Conservation (phyloP, 345 rosid species). For the Lepidium africanum region DNA sequence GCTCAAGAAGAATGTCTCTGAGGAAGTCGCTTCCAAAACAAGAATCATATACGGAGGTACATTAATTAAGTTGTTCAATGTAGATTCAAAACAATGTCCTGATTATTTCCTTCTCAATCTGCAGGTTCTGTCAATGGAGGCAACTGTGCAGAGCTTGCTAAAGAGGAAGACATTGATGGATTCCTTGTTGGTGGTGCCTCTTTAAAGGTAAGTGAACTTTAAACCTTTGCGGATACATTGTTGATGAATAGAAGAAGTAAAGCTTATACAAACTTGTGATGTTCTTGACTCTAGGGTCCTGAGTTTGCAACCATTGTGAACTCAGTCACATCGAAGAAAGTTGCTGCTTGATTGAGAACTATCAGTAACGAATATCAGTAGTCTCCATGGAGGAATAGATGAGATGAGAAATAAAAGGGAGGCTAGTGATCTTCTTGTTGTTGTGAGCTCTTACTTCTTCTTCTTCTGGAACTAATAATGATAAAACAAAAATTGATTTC, state of each 20-base stretch:
- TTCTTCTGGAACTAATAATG: constrained; percentile 20
- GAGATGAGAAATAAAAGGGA: constrained; percentile 12
- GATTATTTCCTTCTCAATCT: background rate
- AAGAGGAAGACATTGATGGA: constrained; percentile 95
- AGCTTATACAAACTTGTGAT: background rate
- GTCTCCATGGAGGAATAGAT: constrained; percentile 20
- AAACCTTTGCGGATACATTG: background rate
- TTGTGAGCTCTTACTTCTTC: constrained; percentile 21
- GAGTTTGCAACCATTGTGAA: constrained; percentile 94
- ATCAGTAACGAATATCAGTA: background rate
- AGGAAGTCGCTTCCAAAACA: constrained; percentile 83
- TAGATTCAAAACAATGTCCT: background rate
- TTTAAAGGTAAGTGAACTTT: constrained; percentile 58
- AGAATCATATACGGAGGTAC: constrained; percentile 97
- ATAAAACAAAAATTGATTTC: background rate
- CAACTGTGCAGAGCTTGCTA: constrained; percentile 87
- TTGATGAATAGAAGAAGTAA: background rate
- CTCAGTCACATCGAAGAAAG: constrained; percentile 83
- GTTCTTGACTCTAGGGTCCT: constrained; percentile 51
- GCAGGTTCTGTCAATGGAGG: constrained; percentile 95
- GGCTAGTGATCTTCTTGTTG: constrained; percentile 12
- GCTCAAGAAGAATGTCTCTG: constrained; percentile 86
- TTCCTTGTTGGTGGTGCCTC: constrained; percentile 99
- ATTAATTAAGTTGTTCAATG: background rate
- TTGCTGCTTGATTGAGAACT: constrained; percentile 51